A percentile compares a stretch with the other conserved stretches of the same genome.
These are phyloP conservation scores for Cicer arietinum DNA, from an alignment of 306 rosid genomes.

Conservation along the genomic window DNA sequence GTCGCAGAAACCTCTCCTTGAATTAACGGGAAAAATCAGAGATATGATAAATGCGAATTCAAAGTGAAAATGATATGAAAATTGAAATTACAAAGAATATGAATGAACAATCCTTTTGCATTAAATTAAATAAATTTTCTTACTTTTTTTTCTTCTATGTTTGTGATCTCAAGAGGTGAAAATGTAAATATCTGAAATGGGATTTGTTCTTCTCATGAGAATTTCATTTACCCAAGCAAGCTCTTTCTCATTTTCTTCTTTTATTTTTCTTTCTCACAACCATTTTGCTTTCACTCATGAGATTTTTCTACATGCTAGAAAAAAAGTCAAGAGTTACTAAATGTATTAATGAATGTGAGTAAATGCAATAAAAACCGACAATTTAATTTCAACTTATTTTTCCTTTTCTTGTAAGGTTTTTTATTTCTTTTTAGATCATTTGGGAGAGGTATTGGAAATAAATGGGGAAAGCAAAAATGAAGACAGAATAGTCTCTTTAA, in stretches of 20 bases:
- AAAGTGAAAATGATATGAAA: constrained; percentile 31
- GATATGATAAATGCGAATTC: constrained; percentile 38
- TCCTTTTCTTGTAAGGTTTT: too few species aligned
- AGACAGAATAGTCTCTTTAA: too few species aligned
- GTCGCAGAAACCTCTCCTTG: constrained; percentile 27
- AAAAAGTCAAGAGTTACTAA: not conserved
- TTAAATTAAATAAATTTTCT: not conserved
- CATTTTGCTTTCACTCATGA: constrained; percentile 27
- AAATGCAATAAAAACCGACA: constrained; percentile 31
- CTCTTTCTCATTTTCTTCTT: constrained; percentile 33
- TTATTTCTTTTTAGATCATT: too few species aligned
- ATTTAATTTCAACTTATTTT: not conserved
- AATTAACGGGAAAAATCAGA: constrained; percentile 34
- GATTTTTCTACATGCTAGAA: constrained; percentile 11
- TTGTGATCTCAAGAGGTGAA: constrained; percentile 48
- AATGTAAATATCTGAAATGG: constrained; percentile 21
- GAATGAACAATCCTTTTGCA: constrained; percentile 37
- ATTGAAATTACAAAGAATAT: constrained; percentile 47
- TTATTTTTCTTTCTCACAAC: constrained; percentile 29
- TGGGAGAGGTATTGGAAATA: too few species aligned
- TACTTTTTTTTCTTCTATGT: constrained; percentile 5
- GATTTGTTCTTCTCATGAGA: constrained; percentile 26
- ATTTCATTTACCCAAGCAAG: constrained; percentile 36
- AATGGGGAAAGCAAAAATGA: too few species aligned
- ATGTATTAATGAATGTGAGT: constrained; percentile 30